Base-by-base conservation (phyloP, 352 stramenopile genomes). In the Phytophthora ohioensis region DNA sequence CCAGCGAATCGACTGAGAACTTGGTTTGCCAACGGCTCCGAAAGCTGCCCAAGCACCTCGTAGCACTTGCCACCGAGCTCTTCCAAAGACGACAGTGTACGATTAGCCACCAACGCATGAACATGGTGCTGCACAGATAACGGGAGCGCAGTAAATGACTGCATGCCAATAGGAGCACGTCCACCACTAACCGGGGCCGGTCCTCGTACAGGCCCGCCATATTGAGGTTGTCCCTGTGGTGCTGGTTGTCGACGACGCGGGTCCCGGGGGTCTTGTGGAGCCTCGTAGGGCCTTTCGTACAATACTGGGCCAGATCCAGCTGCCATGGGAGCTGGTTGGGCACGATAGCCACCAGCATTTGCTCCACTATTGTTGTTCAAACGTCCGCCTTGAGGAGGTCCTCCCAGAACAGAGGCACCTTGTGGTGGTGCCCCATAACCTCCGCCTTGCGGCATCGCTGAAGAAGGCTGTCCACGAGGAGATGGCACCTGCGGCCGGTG, bases 31-130 rank as follows among this genome's bases (percentile, higher is more conserved):
- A 95, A 69, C 1, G 73, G 76, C 67, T 95, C 87, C 2, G 87
- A 91, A 7, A 93, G 75, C 57, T 93, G 81, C 0, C 69, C 80
- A n/a, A 95, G 79, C 51, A 92, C 79, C 52, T 95, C 85, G 66
- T 95, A 95, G 65, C 85, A 93, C 55, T 95, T 93, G 42, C 88
- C 81, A 27, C 84, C 83, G 43, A 93, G 80, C 60, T 95, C 85
- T 59, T 93, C 83, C 41, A 95, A 64, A 15, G 84, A 91, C 8
- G 78, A 47, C 54, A 95, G 59, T 15, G 82, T 84, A 11, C 69
- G 80, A 41, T 78, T 84, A 8, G 75, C 78, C 21, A 85, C 84
- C 62, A 95, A 81, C 55, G 77, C 76, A 57, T 85, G 73, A 59
- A 95, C 58, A 51, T 92, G 84, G 49, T 85, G 85, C 48, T 93